Percentiles rank a stretch among this genome's conserved stretches.
Evolutionary conservation across 2,329 filamentous ascomycete species (phyloP).

Genomic region (Endoconidiophora polonica): DNA sequence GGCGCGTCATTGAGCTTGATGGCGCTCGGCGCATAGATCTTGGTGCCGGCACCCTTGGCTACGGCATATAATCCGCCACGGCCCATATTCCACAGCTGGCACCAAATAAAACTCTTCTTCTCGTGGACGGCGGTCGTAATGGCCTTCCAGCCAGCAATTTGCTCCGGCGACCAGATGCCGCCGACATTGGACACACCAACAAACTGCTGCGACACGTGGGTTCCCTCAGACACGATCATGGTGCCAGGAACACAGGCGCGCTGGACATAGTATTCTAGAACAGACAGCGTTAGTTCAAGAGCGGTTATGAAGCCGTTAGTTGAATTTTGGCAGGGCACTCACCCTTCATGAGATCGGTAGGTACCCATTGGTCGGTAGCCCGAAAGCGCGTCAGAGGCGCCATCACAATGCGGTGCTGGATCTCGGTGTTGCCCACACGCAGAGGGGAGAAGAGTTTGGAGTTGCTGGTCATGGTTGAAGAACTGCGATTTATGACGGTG

Average conservation of each 20-base stretch:
- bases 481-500: not conserved
- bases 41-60: slow-evolving; percentile 1
- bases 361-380: slow-evolving; percentile 23
- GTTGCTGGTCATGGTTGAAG: slow-evolving; percentile 1
- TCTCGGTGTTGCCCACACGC: slow-evolving; percentile 23
- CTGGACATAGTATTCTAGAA: slow-evolving; percentile 27
- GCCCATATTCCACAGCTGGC: slow-evolving; percentile 49
- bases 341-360: slow-evolving; percentile 22
- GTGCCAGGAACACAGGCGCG: slow-evolving; percentile 26
- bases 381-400: slow-evolving; percentile 41
- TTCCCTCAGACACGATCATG: slow-evolving; percentile 28
- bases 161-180: slow-evolving; percentile 39
- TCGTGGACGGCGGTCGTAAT: slow-evolving; percentile 46
- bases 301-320: not conserved
- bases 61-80: slow-evolving; percentile 35
- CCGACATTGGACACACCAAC: slow-evolving; percentile 30
- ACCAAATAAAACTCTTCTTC: slow-evolving; percentile 43
- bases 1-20: slow-evolving; percentile 23
- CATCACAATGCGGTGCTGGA: slow-evolving; percentile 33
- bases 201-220: slow-evolving; percentile 24
- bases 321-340: not conserved
- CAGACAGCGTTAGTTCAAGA: not conserved
- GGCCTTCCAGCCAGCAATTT: slow-evolving; percentile 42
- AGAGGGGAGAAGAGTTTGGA: slow-evolving; percentile 27
- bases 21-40: slow-evolving; percentile 6